phyloP scores from a whole-genome alignment of 2,329 filamentous ascomycete species.

The Neonectria faginata region DNA sequence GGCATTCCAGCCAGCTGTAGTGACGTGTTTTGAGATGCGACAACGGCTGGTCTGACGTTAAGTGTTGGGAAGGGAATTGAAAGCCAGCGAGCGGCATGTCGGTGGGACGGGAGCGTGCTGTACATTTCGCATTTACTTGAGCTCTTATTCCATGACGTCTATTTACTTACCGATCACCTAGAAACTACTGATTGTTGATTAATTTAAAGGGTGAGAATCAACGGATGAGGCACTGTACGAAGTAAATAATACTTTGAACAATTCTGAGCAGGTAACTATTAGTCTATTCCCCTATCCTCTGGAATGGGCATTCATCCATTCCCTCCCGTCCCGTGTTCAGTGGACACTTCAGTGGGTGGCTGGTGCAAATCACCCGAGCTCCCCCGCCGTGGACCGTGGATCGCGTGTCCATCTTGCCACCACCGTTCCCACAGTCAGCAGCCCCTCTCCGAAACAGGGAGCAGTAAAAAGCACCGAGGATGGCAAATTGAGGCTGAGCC shows the following conservation, averaged over 20 bases:
- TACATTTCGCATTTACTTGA: too few species aligned
- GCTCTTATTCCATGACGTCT: background rate
- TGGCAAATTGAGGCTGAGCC: constrained; percentile 26
- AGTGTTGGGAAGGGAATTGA: too few species aligned
- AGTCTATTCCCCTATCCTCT: background rate
- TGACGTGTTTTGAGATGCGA: background rate
- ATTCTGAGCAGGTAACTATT: too few species aligned
- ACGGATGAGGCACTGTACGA: background rate
- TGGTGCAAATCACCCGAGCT: background rate
- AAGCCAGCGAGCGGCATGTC: too few species aligned
- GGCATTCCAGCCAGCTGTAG: background rate
- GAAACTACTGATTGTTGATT: background rate
- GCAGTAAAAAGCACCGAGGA: background rate
- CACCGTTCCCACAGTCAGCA: background rate
- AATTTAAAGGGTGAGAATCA: background rate
- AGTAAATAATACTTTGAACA: too few species aligned
- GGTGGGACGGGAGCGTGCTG: background rate
- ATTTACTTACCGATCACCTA: background rate
- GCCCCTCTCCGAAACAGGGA: background rate
- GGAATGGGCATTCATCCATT: background rate
- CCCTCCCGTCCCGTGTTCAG: background rate
- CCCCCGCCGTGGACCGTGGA: background rate
- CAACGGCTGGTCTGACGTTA: background rate
- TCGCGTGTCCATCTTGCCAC: constrained; percentile 18
- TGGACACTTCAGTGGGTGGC: background rate